Percentiles rank a stretch among this genome's conserved stretches.
phyloP scores from a whole-genome alignment of 495 filamentous ascomycete genomes.

The Pseudotulostoma volvatum region DNA sequence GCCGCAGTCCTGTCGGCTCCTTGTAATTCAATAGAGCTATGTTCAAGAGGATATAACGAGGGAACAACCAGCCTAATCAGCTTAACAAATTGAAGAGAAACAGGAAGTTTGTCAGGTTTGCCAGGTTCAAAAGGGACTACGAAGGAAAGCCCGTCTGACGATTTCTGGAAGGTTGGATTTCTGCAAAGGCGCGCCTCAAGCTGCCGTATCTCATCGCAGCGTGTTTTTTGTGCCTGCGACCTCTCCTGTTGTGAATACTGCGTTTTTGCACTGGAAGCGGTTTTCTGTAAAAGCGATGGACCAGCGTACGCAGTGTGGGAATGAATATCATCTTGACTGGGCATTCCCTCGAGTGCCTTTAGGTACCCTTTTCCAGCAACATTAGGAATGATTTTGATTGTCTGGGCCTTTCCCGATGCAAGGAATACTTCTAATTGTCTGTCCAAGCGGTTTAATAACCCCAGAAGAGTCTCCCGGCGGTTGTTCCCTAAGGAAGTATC shows the following conservation, averaged over 20 bases:
- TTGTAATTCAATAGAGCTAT: constrained; percentile 47
- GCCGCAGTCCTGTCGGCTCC: constrained; percentile 45
- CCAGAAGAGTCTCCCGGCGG: constrained; percentile 43
- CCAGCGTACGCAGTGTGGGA: neutral
- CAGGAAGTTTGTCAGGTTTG: constrained; percentile 43
- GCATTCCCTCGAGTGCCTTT: neutral
- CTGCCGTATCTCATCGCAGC: constrained; percentile 51
- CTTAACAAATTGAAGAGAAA: constrained; percentile 43
- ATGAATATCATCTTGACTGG: neutral
- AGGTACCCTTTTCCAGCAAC: constrained; percentile 6
- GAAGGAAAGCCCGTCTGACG: constrained; percentile 51
- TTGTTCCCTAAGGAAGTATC: constrained; percentile 29
- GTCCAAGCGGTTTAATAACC: constrained; percentile 56
- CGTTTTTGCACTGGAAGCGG: constrained; percentile 1
- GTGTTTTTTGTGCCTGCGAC: constrained; percentile 41
- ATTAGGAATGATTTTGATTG: constrained; percentile 63
- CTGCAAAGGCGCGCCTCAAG: constrained; percentile 66
- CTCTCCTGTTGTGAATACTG: constrained; percentile 40
- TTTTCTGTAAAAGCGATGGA: neutral
- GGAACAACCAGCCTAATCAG: constrained; percentile 57
- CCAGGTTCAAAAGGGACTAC: constrained; percentile 57
- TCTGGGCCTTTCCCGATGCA: constrained; percentile 55
- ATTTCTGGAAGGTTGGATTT: constrained; percentile 50
- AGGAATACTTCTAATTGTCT: constrained; percentile 57
- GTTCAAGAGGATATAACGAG: constrained; percentile 53